phyloP scores from a whole-genome alignment of 1,139 yeast genomes.

The Nakaseomyces delphensis region DNA sequence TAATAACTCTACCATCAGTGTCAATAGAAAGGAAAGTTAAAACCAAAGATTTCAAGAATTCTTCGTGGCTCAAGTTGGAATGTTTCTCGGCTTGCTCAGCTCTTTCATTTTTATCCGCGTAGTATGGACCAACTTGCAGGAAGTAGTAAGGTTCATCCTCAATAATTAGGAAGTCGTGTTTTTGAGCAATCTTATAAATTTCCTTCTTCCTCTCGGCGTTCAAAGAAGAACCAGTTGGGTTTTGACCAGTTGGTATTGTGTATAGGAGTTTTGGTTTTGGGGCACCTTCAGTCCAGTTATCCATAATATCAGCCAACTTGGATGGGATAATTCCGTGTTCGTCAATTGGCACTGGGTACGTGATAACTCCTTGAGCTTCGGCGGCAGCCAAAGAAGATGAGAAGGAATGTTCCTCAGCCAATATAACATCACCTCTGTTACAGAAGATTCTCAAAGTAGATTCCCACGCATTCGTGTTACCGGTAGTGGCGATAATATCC shows the following conservation, averaged over 20 bases:
- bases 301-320: conserved; percentile 52
- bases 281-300: conserved; percentile 59
- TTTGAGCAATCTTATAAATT: conserved; percentile 65
- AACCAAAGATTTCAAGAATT: conserved; percentile 59
- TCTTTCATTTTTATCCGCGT: conserved; percentile 30
- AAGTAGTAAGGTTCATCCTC: conserved; percentile 97
- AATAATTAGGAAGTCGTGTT: conserved; percentile 72
- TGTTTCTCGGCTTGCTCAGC: conserved; percentile 32
- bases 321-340: conserved; percentile 72
- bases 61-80: conserved; percentile 34
- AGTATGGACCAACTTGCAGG: conserved; percentile 73
- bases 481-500: conserved; percentile 54
- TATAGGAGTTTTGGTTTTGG: conserved; percentile 72
- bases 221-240: conserved; percentile 86
- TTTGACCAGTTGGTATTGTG: conserved; percentile 88
- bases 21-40: conserved; percentile 75
- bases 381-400: conserved; percentile 81
- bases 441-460: conserved; percentile 72
- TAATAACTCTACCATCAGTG: conserved; percentile 79
- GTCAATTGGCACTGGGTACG: conserved; percentile 74
- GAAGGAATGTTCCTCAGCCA: conserved; percentile 78
- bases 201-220: conserved; percentile 59
- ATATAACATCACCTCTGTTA: conserved; percentile 66
- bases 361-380: conserved; percentile 57
- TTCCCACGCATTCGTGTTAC: conserved; percentile 89